phyloP scores from a whole-genome alignment of 2,329 filamentous ascomycete genomes.

The Anthostomella pinea region DNA sequence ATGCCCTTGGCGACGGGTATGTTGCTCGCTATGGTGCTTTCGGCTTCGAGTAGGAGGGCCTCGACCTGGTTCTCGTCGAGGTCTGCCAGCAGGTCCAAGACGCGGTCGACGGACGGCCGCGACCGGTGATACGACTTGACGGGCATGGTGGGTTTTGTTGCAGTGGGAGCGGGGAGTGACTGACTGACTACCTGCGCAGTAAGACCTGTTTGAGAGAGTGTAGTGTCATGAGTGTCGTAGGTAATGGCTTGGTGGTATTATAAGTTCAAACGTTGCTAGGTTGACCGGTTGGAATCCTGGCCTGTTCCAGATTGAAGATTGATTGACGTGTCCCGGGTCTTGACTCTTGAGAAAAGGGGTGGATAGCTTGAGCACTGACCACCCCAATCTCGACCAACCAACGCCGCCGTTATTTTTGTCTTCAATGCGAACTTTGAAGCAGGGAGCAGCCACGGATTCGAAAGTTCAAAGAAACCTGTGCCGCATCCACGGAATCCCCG shows the following conservation, averaged over 20 bases:
- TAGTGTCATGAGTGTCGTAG: too few species aligned
- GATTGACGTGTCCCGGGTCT: too few species aligned
- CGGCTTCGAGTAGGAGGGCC: conserved; percentile 26
- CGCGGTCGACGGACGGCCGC: conserved; percentile 28
- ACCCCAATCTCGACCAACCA: background rate
- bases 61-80: conserved; percentile 29
- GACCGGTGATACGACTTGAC: conserved; percentile 22
- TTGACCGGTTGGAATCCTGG: too few species aligned
- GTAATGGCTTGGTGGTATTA: too few species aligned
- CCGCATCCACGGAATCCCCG: too few species aligned
- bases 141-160: conserved; percentile 14
- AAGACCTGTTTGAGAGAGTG: background rate
- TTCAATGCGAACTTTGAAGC: too few species aligned
- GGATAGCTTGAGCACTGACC: conserved; percentile 4
- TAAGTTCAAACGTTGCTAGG: too few species aligned
- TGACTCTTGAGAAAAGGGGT: background rate
- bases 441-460: too few species aligned
- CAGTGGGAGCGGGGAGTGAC: too few species aligned
- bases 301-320: background rate
- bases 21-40: conserved; percentile 25
- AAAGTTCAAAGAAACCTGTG: too few species aligned
- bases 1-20: conserved; percentile 27
- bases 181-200: background rate
- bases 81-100: conserved; percentile 27
- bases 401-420: background rate